Evolutionary conservation across 345 rosid genomes (phyloP).

Genomic region (Jatropha curcas): DNA sequence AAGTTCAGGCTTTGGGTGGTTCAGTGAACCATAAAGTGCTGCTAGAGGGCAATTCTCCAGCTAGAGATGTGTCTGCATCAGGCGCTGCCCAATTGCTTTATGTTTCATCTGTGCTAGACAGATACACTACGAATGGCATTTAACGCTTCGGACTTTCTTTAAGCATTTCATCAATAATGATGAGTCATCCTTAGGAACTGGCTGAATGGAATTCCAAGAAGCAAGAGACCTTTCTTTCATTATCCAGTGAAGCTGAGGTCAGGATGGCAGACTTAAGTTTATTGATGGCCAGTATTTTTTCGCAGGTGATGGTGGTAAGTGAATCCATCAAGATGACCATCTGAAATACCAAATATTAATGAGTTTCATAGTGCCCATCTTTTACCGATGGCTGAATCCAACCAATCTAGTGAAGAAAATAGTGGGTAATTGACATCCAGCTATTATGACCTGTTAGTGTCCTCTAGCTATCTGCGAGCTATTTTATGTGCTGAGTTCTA

Average conservation of each 20-base stretch:
- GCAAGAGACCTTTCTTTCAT: constrained; percentile 51
- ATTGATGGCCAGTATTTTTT: constrained; percentile 46
- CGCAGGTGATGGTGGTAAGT: constrained; percentile 44
- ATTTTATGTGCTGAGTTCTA: constrained; percentile 47
- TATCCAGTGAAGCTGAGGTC: constrained; percentile 33
- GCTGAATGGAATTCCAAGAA: constrained; percentile 50
- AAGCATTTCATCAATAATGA: constrained; percentile 38
- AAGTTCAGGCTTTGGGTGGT: constrained; percentile 50
- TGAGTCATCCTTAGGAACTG: constrained; percentile 51
- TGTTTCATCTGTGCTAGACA: constrained; percentile 28
- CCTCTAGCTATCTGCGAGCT: no score
- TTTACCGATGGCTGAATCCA: constrained; percentile 28
- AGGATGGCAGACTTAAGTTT: constrained; percentile 39
- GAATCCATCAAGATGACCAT: constrained; percentile 40
- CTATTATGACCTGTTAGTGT: no score
- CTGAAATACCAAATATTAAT: constrained; percentile 40
- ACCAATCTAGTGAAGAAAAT: constrained; percentile 38
- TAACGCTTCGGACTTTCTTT: constrained; percentile 47
- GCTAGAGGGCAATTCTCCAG: constrained; percentile 54
- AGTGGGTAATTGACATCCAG: constrained; percentile 33
- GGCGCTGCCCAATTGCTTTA: constrained; percentile 18
- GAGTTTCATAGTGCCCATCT: constrained; percentile 48
- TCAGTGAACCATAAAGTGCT: constrained; percentile 50
- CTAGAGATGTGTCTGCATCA: constrained; percentile 25
- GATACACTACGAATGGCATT: constrained; percentile 55